Evolutionary conservation across 2,329 filamentous ascomycete species (phyloP).

Genomic region (Ascosphaera aggregata): DNA sequence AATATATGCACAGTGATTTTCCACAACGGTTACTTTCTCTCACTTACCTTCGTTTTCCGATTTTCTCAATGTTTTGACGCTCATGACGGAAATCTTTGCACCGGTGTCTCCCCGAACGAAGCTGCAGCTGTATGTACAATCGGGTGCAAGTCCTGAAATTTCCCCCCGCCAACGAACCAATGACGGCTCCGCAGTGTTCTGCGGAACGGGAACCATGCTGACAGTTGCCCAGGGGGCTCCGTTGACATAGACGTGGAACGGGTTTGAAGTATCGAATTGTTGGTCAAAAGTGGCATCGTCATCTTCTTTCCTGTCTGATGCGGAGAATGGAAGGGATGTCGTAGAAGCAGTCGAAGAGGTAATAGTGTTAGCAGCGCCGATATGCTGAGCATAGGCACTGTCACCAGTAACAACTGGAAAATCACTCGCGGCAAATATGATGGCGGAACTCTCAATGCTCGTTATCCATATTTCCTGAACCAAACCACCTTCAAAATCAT

Average conservation of each 20-base stretch:
- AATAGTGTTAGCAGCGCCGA: not conserved
- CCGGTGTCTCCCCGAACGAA: slow-evolving; percentile 33
- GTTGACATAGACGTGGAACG: slow-evolving; percentile 42
- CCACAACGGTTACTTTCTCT: not conserved
- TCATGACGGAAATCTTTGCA: slow-evolving; percentile 33
- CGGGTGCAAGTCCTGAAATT: slow-evolving; percentile 39
- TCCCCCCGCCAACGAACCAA: slow-evolving; percentile 33
- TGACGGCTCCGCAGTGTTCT: slow-evolving; percentile 21
- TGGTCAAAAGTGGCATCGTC: slow-evolving; percentile 12
- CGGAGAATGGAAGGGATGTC: not conserved
- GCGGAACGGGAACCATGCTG: slow-evolving; percentile 25
- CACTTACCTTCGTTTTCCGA: not conserved
- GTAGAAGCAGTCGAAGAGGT: not conserved
- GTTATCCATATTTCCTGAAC: slow-evolving; percentile 24
- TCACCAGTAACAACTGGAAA: slow-evolving; percentile 6
- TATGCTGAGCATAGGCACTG: not conserved
- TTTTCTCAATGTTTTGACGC: slow-evolving; percentile 32
- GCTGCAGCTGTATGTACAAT: slow-evolving; percentile 40
- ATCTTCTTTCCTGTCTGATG: slow-evolving; percentile 6
- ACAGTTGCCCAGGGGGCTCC: slow-evolving; percentile 41
- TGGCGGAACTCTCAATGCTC: slow-evolving; percentile 21
- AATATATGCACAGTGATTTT: too few relatives aligned
- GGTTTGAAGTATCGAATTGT: slow-evolving; percentile 22
- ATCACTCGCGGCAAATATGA: slow-evolving; percentile 24
- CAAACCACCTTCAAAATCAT: slow-evolving; percentile 18